Evolutionary conservation across 495 filamentous ascomycete genomes (phyloP).

Genomic region (Penicillium goetzii): DNA sequence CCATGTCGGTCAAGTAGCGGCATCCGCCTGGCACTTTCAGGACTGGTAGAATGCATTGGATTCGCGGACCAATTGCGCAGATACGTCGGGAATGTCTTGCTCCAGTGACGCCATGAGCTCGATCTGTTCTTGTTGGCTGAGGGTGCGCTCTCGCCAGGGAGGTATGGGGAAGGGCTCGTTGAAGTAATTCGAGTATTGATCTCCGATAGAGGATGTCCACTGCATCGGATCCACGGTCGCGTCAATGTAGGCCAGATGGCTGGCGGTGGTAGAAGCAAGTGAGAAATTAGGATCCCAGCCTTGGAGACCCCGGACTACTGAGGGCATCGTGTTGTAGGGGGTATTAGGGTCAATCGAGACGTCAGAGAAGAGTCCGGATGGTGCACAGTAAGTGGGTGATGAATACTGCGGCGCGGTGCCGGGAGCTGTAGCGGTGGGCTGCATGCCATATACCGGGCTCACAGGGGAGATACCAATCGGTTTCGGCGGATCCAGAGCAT

Average conservation of each 20-base stretch:
- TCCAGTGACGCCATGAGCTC: slow-evolving; percentile 71
- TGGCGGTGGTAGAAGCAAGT: slow-evolving; percentile 48
- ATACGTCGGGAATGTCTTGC: slow-evolving; percentile 59
- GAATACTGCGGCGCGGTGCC: slow-evolving; percentile 28
- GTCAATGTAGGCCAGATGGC: slow-evolving; percentile 46
- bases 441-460: slow-evolving; percentile 27
- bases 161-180: slow-evolving; percentile 48
- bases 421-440: slow-evolving; percentile 18
- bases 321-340: slow-evolving; percentile 51
- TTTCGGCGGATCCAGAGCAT: slow-evolving; percentile 28
- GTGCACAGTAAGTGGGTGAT: slow-evolving; percentile 28
- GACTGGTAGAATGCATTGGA: slow-evolving; percentile 64
- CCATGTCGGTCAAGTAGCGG: not conserved
- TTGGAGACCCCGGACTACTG: slow-evolving; percentile 50
- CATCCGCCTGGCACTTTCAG: slow-evolving; percentile 16
- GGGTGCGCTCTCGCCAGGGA: slow-evolving; percentile 60
- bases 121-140: slow-evolving; percentile 71
- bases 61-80: slow-evolving; percentile 54
- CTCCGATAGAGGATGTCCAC: slow-evolving; percentile 48
- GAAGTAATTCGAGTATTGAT: slow-evolving; percentile 56
- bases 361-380: slow-evolving; percentile 34
- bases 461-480: slow-evolving; percentile 23
- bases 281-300: slow-evolving; percentile 53
- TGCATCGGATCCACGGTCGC: slow-evolving; percentile 44
- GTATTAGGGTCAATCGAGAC: slow-evolving; percentile 46